Evolutionary conservation across 116 monocot genomes (phyloP).

Genomic region (Phalaenopsis hybrid): DNA sequence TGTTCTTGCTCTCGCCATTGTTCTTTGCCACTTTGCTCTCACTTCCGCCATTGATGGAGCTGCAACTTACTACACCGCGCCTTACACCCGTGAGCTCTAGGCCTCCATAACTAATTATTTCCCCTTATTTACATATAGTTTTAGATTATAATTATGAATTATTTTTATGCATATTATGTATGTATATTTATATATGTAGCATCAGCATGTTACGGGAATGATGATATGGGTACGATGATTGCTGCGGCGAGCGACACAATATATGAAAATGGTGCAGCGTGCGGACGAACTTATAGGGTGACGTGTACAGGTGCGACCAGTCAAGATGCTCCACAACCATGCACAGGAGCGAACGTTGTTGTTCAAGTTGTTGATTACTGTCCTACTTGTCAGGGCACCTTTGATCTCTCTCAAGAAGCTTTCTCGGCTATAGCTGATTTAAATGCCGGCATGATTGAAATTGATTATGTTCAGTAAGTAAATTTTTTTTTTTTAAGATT

Average conservation of each 20-base stretch:
- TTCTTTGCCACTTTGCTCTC: neutral
- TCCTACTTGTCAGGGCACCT: constrained; percentile 23
- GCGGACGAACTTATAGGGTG: constrained; percentile 32
- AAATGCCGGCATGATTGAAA: constrained; percentile 32
- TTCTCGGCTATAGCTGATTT: constrained; percentile 30
- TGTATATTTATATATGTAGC: constrained; percentile 16
- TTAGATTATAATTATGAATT: too few species aligned
- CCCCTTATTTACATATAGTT: too few species aligned
- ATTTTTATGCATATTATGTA: neutral
- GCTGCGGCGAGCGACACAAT: constrained; percentile 51
- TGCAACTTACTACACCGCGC: constrained; percentile 18
- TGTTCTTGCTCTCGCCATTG: neutral
- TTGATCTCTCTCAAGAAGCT: constrained; percentile 50
- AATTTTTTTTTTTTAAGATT: too few species aligned
- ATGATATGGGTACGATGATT: constrained; percentile 37
- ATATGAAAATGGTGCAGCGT: constrained; percentile 32
- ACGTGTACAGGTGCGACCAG: constrained; percentile 32
- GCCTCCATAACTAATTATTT: too few species aligned
- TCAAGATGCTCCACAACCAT: constrained; percentile 11
- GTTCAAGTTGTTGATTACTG: constrained; percentile 38
- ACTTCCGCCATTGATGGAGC: constrained; percentile 7
- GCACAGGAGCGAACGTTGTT: constrained; percentile 18
- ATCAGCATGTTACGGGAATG: constrained; percentile 33
- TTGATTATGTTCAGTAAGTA: constrained; percentile 16
- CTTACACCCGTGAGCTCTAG: constrained; percentile 11